Evolutionary conservation across 306 rosid species (phyloP), one percentile per base, ranked within the genome.

Genomic region (Hylodesmum podocarpum): DNA sequence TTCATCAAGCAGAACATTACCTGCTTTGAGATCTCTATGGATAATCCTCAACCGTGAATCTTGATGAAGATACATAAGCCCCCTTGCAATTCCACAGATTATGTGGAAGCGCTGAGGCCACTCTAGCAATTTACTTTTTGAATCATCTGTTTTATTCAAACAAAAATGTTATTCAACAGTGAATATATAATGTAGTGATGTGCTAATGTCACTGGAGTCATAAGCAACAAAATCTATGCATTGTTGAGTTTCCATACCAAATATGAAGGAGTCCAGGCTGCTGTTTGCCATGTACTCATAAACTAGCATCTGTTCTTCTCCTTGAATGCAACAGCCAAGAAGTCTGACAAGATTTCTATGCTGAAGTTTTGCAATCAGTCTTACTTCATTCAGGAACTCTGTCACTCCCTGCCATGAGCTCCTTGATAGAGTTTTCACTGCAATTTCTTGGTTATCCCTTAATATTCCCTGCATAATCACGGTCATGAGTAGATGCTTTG

Each of bases 401-500:
- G 27, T 10, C 15, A 9, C 3, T 46, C 82, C 80, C 47, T 78
- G 83, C 47, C 69, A 15, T 0, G 83, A 83, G 22, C 41, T 49
- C 7, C 4, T 59, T 41, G 86, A 83, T 9, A 78, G 86, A 46
- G 25, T 73, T 31, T 83, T 83, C 6, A 83, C 83, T 16, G 83
- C 86, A 31, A 83, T 78, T 83, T 78, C 54, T 49, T 67, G 80
- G 10, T 68, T 83, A 72, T 78, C 21, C 11, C 2, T 55, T 46
- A 83, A 21, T 10, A 3, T 61, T 43, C 83, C 86, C 83, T 82
- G 41, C 27, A 43, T 4, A 31, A 2, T 59, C 9, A 31, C 6
- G 7, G 9, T 27, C 4, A n/a, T 43, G 10, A 62, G 29, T 12
- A 72, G 22, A 72, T 24, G 24, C 31, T 34, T 24, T 57, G 2